Percentiles rank a stretch among this genome's conserved stretches.
phyloP scores from a whole-genome alignment of 768 basidiomycete genomes.

The Pisolithus microcarpus region DNA sequence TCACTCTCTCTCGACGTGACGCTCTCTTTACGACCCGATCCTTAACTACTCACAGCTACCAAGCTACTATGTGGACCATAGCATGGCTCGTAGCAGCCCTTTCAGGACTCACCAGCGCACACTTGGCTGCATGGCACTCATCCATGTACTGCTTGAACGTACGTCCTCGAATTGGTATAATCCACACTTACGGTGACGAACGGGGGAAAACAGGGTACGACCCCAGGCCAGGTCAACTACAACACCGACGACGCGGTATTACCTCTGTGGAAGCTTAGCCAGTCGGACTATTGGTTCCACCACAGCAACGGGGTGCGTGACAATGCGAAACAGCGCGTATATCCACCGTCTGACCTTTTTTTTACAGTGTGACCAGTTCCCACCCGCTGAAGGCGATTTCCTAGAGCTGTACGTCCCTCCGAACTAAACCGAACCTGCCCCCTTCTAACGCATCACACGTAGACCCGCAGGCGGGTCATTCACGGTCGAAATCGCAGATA shows the following conservation, averaged over 20 bases:
- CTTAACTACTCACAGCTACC: no score
- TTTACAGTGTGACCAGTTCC: conserved; percentile 38
- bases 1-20: no score
- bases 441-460: background rate
- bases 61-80: no score
- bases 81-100: background rate
- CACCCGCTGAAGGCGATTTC: conserved; percentile 36
- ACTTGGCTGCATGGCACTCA: conserved; percentile 36
- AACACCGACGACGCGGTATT: conserved; percentile 35
- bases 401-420: conserved; percentile 32
- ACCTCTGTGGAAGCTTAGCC: conserved; percentile 38
- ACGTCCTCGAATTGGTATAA: background rate
- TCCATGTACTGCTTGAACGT: conserved; percentile 45
- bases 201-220: conserved; percentile 21
- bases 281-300: conserved; percentile 37
- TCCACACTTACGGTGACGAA: background rate
- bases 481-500: conserved; percentile 42
- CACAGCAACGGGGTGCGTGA: conserved; percentile 4
- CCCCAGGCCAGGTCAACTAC: conserved; percentile 21
- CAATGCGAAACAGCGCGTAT: background rate
- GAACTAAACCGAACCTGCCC: background rate
- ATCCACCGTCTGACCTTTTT: no score
- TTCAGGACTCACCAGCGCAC: conserved; percentile 25
- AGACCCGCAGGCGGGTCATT: conserved; percentile 46
- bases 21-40: no score